Evolutionary conservation across 75 land plant species (phyloP).

Genomic region (Selaginella moellendorffii): DNA sequence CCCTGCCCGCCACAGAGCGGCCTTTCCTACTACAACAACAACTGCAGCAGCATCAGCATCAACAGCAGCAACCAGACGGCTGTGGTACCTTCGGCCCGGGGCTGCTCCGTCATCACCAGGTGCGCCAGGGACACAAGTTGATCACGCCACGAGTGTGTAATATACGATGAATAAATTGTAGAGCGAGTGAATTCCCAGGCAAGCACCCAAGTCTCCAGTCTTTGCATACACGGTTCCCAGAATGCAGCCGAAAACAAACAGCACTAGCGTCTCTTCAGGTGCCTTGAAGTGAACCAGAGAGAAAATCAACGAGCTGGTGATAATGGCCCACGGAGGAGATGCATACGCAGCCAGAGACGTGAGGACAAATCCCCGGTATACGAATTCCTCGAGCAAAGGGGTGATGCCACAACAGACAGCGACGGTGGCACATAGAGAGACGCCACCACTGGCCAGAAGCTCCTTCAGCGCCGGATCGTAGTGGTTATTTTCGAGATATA

Average conservation of each 20-base stretch:
- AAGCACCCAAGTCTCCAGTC: not conserved
- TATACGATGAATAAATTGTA: not conserved
- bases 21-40: constrained; percentile 44
- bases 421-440: not conserved
- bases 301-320: not conserved
- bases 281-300: not conserved
- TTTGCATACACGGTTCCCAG: not conserved
- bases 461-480: not conserved
- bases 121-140: constrained; percentile 17
- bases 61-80: constrained; percentile 17
- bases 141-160: not conserved
- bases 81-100: constrained; percentile 39
- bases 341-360: not conserved
- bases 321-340: not conserved
- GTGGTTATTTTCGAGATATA: too few relatives aligned
- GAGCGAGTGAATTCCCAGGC: not conserved
- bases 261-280: too few relatives aligned
- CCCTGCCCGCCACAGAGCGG: constrained; percentile 51
- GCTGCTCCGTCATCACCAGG: constrained; percentile 42
- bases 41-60: constrained; percentile 38
- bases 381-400: not conserved
- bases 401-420: not conserved
- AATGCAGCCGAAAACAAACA: not conserved
- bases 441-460: not conserved
- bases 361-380: not conserved